Conservation (phyloP, 2,329 filamentous ascomycete species). For the Endothia cerciana region DNA sequence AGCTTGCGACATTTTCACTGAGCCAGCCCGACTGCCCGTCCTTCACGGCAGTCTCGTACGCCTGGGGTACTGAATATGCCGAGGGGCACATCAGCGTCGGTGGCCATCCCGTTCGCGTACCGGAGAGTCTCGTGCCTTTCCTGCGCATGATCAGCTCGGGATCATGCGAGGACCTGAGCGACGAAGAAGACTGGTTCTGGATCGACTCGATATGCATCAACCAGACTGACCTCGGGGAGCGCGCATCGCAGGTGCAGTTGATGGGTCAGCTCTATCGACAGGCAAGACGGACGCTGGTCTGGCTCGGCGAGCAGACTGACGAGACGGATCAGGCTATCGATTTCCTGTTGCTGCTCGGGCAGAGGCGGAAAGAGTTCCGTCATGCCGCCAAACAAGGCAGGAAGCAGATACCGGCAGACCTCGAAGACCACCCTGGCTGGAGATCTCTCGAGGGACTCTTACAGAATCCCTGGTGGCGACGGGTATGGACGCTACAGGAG, state of each 20-base stretch:
- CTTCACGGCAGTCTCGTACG: slow-evolving; percentile 22
- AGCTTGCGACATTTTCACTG: slow-evolving; percentile 17
- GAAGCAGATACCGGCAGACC: slow-evolving; percentile 12
- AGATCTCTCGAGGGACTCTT: slow-evolving; percentile 4
- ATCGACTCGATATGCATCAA: slow-evolving; percentile 27
- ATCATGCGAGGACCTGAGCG: not conserved
- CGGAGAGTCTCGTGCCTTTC: slow-evolving; percentile 14
- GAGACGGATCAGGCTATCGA: slow-evolving; percentile 12
- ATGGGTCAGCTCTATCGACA: slow-evolving; percentile 23
- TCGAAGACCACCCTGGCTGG: slow-evolving; percentile 17
- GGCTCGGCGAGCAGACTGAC: slow-evolving; percentile 16
- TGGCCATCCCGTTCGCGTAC: not conserved
- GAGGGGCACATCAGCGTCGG: slow-evolving; percentile 5
- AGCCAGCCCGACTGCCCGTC: slow-evolving; percentile 11
- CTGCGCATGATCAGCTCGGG: slow-evolving; percentile 22
- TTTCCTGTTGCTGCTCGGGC: slow-evolving; percentile 9
- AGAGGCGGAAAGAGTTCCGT: slow-evolving; percentile 15
- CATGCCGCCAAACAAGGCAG: not conserved
- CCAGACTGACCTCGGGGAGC: slow-evolving; percentile 17
- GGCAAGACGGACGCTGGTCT: slow-evolving; percentile 14
- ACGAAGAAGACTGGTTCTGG: slow-evolving; percentile 20
- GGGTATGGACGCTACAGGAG: slow-evolving; percentile 26
- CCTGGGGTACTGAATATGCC: slow-evolving; percentile 14
- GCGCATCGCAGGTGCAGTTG: slow-evolving; percentile 22
- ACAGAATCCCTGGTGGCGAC: slow-evolving; percentile 17